Conservation (phyloP, 306 rosid genomes). For the Sicyos edulis region DNA sequence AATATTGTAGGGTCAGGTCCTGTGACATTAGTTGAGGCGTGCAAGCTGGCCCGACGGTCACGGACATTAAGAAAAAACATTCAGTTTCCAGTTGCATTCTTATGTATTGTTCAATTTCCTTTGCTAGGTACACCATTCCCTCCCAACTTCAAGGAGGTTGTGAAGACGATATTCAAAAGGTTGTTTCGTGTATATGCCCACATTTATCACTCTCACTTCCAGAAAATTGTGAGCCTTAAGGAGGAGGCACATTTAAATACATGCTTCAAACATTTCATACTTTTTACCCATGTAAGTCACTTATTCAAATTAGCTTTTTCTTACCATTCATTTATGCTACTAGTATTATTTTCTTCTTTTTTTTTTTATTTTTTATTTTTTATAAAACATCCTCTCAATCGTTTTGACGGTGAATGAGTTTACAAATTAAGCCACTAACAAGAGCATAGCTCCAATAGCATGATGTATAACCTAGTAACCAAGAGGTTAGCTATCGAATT, state of each 20-base stretch:
- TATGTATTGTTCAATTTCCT: conserved; percentile 13
- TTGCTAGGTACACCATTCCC: conserved; percentile 87
- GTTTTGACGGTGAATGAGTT: no score
- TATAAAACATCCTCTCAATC: no score
- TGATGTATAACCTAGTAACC: no score
- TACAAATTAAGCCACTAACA: not conserved
- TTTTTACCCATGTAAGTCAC: conserved; percentile 84
- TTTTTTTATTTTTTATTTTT: not conserved
- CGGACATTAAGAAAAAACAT: no score
- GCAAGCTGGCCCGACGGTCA: no score
- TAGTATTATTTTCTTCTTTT: not conserved
- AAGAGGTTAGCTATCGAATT: no score
- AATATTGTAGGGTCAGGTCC: no score
- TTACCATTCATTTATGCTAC: not conserved
- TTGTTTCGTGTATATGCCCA: conserved; percentile 98
- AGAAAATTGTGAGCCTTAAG: conserved; percentile 97
- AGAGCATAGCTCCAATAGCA: no score
- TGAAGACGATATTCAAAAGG: conserved; percentile 92
- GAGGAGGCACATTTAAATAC: conserved; percentile 99
- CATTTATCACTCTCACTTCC: conserved; percentile 95
- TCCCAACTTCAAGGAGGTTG: conserved; percentile 84
- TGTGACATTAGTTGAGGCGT: no score
- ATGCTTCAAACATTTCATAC: conserved; percentile 99
- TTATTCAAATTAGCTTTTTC: not conserved
- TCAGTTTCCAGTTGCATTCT: not conserved